Evolutionary conservation across 2,329 filamentous ascomycete genomes (phyloP).

Genomic region (Tricladium varicosporioides): DNA sequence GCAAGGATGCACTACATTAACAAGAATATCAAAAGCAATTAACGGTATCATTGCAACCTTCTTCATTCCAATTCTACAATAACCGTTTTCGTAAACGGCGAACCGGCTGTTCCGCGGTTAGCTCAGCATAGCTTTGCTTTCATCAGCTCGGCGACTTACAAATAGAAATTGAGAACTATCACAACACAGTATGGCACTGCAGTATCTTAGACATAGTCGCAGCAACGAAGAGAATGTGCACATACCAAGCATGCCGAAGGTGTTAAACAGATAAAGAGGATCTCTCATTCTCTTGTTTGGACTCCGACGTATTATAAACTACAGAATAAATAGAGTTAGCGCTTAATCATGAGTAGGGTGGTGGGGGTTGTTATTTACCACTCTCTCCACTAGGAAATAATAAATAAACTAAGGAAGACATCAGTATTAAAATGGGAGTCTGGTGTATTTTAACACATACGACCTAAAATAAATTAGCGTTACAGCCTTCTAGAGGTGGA

Average conservation of each 20-base stretch:
- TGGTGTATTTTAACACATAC: not conserved
- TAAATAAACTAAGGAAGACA: constrained; percentile 47
- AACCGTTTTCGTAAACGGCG: constrained; percentile 50
- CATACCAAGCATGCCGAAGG: constrained; percentile 53
- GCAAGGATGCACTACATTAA: constrained; percentile 42
- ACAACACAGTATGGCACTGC: constrained; percentile 40
- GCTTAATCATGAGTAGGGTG: not conserved
- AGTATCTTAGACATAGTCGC: constrained; percentile 8
- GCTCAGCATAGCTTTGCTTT: too few species aligned
- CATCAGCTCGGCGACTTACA: not conserved
- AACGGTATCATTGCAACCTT: constrained; percentile 58
- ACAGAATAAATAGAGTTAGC: not conserved
- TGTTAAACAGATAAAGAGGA: constrained; percentile 60
- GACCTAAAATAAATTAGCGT: constrained; percentile 6
- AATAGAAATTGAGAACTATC: constrained; percentile 52
- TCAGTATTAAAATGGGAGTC: constrained; percentile 2
- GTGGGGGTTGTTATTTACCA: constrained; percentile 37
- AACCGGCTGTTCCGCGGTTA: constrained; percentile 41
- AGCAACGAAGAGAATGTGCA: not conserved
- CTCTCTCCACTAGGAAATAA: constrained; percentile 63
- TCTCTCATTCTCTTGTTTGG: constrained; percentile 52
- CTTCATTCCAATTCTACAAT: constrained; percentile 62
- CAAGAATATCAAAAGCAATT: constrained; percentile 57
- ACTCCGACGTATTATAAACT: constrained; percentile 52
- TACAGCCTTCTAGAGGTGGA: not conserved